Conservation (phyloP, 352 stramenopile genomes). For the Phytophthora pseudosyringae region DNA sequence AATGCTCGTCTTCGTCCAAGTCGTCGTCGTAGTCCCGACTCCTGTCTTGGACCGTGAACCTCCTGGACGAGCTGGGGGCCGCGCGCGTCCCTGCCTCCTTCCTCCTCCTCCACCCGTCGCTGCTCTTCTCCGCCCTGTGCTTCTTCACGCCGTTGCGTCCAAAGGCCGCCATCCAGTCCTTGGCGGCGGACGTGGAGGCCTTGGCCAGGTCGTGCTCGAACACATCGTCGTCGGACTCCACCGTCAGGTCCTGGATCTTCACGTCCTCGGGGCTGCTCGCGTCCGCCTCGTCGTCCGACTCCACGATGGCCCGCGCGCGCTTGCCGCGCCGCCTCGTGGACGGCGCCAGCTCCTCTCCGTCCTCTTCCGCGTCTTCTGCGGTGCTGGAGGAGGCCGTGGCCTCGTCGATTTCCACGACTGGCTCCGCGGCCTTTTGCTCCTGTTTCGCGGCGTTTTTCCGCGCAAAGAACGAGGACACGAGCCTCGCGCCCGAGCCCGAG, state of each 20-base stretch:
- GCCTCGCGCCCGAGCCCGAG: conserved; percentile 13
- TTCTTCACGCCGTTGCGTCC: conserved; percentile 38
- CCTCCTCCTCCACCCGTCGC: conserved; percentile 30
- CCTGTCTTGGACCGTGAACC: conserved; percentile 14
- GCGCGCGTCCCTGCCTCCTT: conserved; percentile 18
- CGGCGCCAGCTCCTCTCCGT: conserved; percentile 53
- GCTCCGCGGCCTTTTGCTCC: conserved; percentile 10
- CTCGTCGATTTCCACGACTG: background rate
- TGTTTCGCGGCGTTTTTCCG: conserved; percentile 6
- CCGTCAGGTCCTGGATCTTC: conserved; percentile 25
- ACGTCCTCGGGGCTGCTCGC: conserved; percentile 10
- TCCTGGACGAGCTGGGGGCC: conserved; percentile 3
- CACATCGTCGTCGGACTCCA: conserved; percentile 48
- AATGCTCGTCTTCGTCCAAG: conserved; percentile 55
- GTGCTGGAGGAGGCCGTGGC: conserved; percentile 42
- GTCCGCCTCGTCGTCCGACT: conserved; percentile 64
- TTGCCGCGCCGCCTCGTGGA: conserved; percentile 46
- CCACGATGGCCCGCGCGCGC: conserved; percentile 65
- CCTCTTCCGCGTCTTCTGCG: conserved; percentile 51
- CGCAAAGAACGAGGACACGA: conserved; percentile 54
- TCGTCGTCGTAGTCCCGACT: conserved; percentile 48
- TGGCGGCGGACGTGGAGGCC: conserved; percentile 36
- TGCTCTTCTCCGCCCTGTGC: conserved; percentile 20
- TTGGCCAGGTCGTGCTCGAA: conserved; percentile 36
- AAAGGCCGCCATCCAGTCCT: conserved; percentile 73